Percentiles rank a stretch among this genome's conserved stretches.
These are phyloP conservation scores for Candida sojae DNA, from an alignment of 1,139 yeast genomes.

Conservation along the genomic window DNA sequence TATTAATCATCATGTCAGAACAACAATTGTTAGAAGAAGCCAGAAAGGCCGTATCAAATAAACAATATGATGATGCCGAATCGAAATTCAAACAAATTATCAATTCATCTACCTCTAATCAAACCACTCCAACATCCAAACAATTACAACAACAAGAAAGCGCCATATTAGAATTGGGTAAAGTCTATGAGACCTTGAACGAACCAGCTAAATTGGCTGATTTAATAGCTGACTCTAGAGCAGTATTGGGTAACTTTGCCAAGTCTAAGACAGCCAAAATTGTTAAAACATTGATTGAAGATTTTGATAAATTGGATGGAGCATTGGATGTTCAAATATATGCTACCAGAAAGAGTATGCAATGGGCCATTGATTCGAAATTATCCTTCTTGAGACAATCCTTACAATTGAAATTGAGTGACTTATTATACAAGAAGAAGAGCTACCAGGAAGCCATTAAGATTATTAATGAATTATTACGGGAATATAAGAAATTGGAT, in stretches of 20 bases:
- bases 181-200: constrained; percentile 47
- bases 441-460: constrained; percentile 70
- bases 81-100: constrained; percentile 46
- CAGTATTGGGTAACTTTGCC: constrained; percentile 73
- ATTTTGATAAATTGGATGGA: constrained; percentile 68
- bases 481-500: constrained; percentile 89
- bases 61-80: constrained; percentile 60
- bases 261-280: constrained; percentile 95
- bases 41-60: constrained; percentile 50
- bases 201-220: constrained; percentile 54
- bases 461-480: constrained; percentile 69
- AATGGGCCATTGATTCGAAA: constrained; percentile 84
- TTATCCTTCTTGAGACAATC: constrained; percentile 88
- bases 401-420: constrained; percentile 80
- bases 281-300: constrained; percentile 73
- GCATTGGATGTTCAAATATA: constrained; percentile 72
- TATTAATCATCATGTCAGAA: constrained; percentile 16
- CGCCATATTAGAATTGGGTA: constrained; percentile 65
- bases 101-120: constrained; percentile 35
- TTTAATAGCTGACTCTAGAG: constrained; percentile 71
- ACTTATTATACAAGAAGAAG: constrained; percentile 66
- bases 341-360: constrained; percentile 77
- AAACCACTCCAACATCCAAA: constrained; percentile 28
- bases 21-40: constrained; percentile 50
- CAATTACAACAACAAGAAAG: constrained; percentile 55